Base-by-base conservation (phyloP, 371 early-diverging fungal genomes). In the Rhizopus microsporus region DNA sequence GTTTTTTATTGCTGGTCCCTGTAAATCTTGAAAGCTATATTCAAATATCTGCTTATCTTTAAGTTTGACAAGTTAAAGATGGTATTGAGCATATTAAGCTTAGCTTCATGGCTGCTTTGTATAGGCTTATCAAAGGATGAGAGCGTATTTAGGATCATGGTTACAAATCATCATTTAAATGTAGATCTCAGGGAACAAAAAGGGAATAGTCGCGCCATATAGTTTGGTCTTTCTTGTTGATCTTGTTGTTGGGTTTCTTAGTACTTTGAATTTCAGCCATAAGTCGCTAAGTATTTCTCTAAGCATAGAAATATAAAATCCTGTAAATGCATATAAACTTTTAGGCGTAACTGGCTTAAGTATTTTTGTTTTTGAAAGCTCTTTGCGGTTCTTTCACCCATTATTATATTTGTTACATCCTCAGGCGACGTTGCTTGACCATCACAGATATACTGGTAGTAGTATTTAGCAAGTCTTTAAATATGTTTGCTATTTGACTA, bases 111-210 rank as follows among this genome's bases (percentile, higher is more conserved):
- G 7, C 38, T 46, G 29, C 12, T 42, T 33, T 46, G 46, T 5
- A 56, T 13, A 6, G 12, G 32, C 37, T 37, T 34, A 16, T 47
- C 23, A 56, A 56, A 56, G 23, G 47, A 46, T 23, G 47, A 33
- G 35, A 56, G 15, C 29, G 47, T 4, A 29, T 56, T 46, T 3
- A 47, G 16, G 29, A 38, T 46, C 4, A 56, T 33, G 3, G 35
- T 30, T 45, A 56, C 23, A 12, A 56, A 56, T n/a, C 56, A 34
- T 47, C 56, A 45, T 29, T 46, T 56, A 4, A 56, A 45, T 4
- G 37, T 46, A 1, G 56, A 34, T 13, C 39, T n/a, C 43, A 37
- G 46, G 34, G 23, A 7, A 34, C 5, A 35, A 7, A 35, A 23
- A 56, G 29, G 44, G 0, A 2, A 45, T 9, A 43, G 23, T 16